Percentiles rank a stretch among this genome's conserved stretches.
These are phyloP conservation scores for Neurospora sp. DNA, from an alignment of 495 filamentous ascomycete species.

Conservation along the genomic window DNA sequence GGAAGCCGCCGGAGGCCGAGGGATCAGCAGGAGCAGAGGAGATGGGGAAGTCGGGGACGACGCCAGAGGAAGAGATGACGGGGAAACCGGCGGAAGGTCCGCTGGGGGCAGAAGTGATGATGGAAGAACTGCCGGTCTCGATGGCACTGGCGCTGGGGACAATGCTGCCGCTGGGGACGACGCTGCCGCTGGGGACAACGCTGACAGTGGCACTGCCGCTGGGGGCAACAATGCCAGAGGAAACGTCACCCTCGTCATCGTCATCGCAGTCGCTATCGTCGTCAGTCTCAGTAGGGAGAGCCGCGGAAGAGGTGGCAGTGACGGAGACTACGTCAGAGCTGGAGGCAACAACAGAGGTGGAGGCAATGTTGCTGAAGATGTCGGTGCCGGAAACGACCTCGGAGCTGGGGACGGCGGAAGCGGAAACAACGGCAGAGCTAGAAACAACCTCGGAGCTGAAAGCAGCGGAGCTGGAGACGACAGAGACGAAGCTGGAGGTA, in stretches of 20 bases:
- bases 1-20: constrained; percentile 44
- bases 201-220: background rate
- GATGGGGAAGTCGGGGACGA: constrained; percentile 44
- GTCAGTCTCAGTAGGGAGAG: background rate
- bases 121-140: background rate
- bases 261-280: background rate
- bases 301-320: background rate
- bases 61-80: constrained; percentile 46
- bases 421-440: background rate
- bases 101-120: constrained; percentile 6
- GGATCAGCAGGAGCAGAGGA: constrained; percentile 50
- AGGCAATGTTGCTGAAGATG: background rate
- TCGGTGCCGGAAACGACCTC: background rate
- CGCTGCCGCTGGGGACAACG: background rate
- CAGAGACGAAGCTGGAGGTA: background rate
- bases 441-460: background rate
- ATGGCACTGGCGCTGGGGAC: background rate
- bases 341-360: background rate
- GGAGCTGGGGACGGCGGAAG: background rate
- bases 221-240: background rate
- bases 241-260: background rate
- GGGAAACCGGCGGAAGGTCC: constrained; percentile 51
- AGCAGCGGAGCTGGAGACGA: background rate
- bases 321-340: background rate
- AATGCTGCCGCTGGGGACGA: background rate